Evolutionary conservation across 192 early-diverging fungal species (phyloP).

Genomic region (Gonapodya prolifera): DNA sequence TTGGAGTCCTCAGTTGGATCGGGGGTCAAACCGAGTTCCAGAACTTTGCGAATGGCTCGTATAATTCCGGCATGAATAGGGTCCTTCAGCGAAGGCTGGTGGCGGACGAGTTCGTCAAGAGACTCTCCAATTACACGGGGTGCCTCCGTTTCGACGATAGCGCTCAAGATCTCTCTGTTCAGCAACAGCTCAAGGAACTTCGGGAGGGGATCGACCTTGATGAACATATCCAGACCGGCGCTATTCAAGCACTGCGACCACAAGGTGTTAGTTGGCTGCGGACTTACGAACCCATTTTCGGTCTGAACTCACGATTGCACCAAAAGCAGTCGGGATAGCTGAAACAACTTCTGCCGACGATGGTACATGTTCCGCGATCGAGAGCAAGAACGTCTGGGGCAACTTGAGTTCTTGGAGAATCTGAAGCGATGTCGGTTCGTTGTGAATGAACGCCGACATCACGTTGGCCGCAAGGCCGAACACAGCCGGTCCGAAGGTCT

Average conservation of each 20-base stretch:
- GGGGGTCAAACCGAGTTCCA: background rate
- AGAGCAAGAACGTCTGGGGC: slow-evolving; percentile 66
- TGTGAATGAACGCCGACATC: slow-evolving; percentile 92
- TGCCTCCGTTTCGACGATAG: no score
- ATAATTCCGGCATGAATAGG: slow-evolving; percentile 55
- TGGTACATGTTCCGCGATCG: slow-evolving; percentile 57
- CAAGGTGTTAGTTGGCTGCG: no score
- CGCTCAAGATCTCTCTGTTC: no score
- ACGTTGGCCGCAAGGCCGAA: slow-evolving; percentile 84
- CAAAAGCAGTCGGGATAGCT: slow-evolving; percentile 82
- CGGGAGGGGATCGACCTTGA: slow-evolving; percentile 48
- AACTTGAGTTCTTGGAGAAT: slow-evolving; percentile 89
- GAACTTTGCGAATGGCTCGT: background rate
- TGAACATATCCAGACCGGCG: slow-evolving; percentile 73
- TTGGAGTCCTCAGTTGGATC: background rate
- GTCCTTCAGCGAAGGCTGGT: slow-evolving; percentile 75
- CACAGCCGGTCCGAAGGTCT: slow-evolving; percentile 59
- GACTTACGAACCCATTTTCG: no score
- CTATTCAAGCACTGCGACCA: slow-evolving; percentile 91
- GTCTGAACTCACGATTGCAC: no score
- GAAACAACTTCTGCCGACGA: slow-evolving; percentile 67
- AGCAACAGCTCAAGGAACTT: slow-evolving; percentile 69
- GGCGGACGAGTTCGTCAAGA: slow-evolving; percentile 92
- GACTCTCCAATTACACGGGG: slow-evolving; percentile 69
- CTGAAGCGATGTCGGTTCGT: slow-evolving; percentile 87